Evolutionary conservation across 106 monocot genomes (phyloP), one percentile per base, ranked within the genome.

Genomic region (Allium sativum): DNA sequence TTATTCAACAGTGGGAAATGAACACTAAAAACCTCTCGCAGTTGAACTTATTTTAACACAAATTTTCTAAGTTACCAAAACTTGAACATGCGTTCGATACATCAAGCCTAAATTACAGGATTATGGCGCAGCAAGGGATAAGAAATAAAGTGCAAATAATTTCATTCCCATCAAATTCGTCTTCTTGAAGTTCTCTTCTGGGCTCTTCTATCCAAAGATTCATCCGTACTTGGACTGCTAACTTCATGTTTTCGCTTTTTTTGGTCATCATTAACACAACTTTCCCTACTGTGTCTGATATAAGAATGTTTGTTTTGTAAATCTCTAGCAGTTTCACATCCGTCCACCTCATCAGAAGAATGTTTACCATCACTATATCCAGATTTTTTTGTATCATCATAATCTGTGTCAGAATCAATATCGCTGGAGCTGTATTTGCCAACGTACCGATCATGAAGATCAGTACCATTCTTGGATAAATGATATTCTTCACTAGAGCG

Each of bases 381-480:
- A 31, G 61, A 57, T 44, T 51, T 64, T 12, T 68, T 41, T 7
- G 8, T 42, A 42, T 7, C 15, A 40, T 0, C 20, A 16, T 13
- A 62, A 60, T 70, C 62, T 54, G 14, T 42, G 10, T 48, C 70
- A 13, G 61, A 61, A 54, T 61, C 70, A 62, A 1, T 14, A 54
- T 70, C 70, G 18, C 9, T 8, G 12, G 48, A 55, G 54, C 22
- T 44, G 15, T 72, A 47, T 46, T 54, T 65, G 44, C 56, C 72
- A 62, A 58, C 44, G 61, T 60, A 65, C 12, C 55, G 59, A 17
- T 76, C 66, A 48, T 75, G 8, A 68, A 53, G 44, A 56, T 62
- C 20, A 45, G 66, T 55, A 44, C 12, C 54, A 16, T 40, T 45
- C 19, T 52, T 71, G 52, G 44, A 31, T 31, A 31, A 17, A 44